Evolutionary conservation across 2,329 filamentous ascomycete species (phyloP).

Genomic region (Colletotrichum graminicola): DNA sequence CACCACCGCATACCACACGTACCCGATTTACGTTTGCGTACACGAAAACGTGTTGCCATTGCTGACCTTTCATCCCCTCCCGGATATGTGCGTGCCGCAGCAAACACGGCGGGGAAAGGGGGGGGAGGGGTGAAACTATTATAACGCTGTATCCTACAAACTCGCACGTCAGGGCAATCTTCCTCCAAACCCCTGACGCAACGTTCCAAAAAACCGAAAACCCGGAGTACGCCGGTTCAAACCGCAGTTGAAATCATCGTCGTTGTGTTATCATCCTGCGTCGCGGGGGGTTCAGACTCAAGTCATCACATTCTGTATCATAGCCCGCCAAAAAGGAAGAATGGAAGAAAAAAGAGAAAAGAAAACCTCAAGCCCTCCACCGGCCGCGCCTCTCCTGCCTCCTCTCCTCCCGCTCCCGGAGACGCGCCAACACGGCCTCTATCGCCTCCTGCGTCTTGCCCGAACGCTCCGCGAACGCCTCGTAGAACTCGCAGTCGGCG

Average conservation of each 20-base stretch:
- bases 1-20: background rate
- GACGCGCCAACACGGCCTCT: constrained; percentile 29
- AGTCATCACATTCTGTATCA: background rate
- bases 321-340: background rate
- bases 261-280: background rate
- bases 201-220: background rate
- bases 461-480: constrained; percentile 38
- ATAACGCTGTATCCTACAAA: constrained; percentile 22
- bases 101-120: constrained; percentile 18
- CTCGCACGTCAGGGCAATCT: background rate
- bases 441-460: constrained; percentile 38
- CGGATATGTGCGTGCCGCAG: background rate
- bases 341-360: too few relatives aligned
- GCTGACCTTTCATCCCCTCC: constrained; percentile 6
- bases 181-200: background rate
- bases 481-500: constrained; percentile 40
- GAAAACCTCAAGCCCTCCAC: constrained; percentile 7
- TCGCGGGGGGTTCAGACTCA: background rate
- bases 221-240: background rate
- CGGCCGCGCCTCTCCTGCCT: constrained; percentile 28
- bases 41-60: constrained; percentile 13
- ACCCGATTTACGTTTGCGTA: background rate
- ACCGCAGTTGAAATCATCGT: constrained; percentile 6
- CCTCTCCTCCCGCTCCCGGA: constrained; percentile 40
- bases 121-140: background rate